A percentile compares a stretch with the other conserved stretches of the same genome.
Conservation (phyloP, 768 basidiomycete species). For the Rhodocollybia butyracea region DNA sequence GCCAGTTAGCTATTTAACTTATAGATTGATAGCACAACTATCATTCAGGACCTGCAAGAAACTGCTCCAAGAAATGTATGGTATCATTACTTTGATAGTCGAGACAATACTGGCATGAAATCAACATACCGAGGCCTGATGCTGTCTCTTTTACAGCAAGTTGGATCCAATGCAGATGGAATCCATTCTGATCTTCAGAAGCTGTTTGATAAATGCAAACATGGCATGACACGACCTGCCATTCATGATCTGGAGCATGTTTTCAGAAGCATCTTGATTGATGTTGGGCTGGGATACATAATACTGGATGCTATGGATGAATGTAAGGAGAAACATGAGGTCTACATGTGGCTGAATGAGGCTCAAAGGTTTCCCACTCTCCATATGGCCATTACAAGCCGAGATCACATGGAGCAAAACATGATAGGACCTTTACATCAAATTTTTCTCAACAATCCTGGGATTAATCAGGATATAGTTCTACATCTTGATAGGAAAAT, state of each 20-base stretch:
- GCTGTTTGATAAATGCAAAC: neutral
- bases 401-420: neutral
- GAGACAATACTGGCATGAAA: no score
- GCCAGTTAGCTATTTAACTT: neutral
- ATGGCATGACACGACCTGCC: neutral
- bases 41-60: neutral
- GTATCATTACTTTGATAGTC: neutral
- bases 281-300: neutral
- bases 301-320: neutral
- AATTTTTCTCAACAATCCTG: no score
- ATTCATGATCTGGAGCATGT: neutral
- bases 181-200: neutral
- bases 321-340: neutral
- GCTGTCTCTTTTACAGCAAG: neutral
- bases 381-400: neutral
- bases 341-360: neutral
- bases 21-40: neutral
- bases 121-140: neutral
- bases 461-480: neutral
- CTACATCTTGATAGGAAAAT: neutral
- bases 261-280: neutral
- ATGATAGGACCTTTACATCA: no score
- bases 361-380: no score
- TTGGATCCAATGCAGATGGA: neutral
- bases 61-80: neutral